Evolutionary conservation across 2,329 filamentous ascomycete species (phyloP), one percentile per base, ranked within the genome.

Genomic region (Calonectria pteridis): DNA sequence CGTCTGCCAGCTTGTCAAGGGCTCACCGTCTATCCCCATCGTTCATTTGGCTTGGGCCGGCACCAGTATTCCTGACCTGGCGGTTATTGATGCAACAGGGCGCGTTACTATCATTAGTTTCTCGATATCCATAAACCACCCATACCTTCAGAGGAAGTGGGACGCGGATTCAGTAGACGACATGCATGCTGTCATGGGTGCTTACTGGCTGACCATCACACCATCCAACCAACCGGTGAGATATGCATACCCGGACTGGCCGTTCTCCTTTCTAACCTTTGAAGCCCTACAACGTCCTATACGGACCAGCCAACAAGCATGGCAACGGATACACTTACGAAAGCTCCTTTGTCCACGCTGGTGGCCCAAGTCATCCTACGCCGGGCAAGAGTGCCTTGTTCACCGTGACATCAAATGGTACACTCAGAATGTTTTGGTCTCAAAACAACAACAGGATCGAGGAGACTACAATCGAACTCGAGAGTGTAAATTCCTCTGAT

Each of bases 31-130:
- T 1, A 91, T 91, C 35, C 92, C 91, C 5, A 88, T 98, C 50
- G 92, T 94, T 23, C 96, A 98, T 84, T 85, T 99, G 13, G 93
- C 91, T 67, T 98, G 96, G 95, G 94, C 94, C 64, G 85, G 88
- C 0, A 91, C 93, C 18, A 89, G 90, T 6, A 93, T 91, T 43
- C 92, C 93, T 3, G 97, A 98, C 78, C 88, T 99, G 69, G 96
- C 95, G 2, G 90, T 97, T 23, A 89, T 97, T 73, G 96, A 98
- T 84, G 89, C 92, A 33, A 91, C 92, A 29, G 97, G 96, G 7
- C 91, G 94, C 71, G 90, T 98, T 28, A 90, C 92, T 73, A 92
- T 98, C 67, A 89, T 96, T 77, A 92, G 90, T 59, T 93, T 95
- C 77, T 89, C 90, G 20, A 90, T 93, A 74, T 91, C 92, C 10